Base-by-base conservation (phyloP, 2,329 filamentous ascomycete genomes). In the Ramularia collo-cygni region DNA sequence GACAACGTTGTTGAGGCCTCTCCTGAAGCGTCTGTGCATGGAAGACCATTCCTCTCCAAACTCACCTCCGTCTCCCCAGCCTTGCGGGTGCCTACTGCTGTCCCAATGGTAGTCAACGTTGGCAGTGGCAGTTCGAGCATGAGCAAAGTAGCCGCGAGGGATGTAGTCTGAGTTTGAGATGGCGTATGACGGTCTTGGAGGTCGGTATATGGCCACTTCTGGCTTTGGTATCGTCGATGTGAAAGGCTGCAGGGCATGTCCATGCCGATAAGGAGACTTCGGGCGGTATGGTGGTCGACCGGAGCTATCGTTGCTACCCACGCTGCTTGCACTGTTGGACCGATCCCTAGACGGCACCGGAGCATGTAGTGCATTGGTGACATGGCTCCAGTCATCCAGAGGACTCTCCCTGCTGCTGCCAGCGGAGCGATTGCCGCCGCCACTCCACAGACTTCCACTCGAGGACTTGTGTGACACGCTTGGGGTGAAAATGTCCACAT, bases 81-180 rank as follows among this genome's bases (percentile, higher is more conserved):
- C 72, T 30, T 86, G 73, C 0, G 85, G 79, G 2, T 75, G 68
- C 10, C 84, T 76, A 73, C 89, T 90, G 44, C 89, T 95, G 58
- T 98, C 89, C 90, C 92, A 98, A 54, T 90, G 84, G 56, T 86
- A 93, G 63, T 98, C 92, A n/a, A 95, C 74, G 36, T 84, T 75
- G 4, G 85, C 72, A 57, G 88, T 96, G 9, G 83, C 79, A 58
- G 96, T 87, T 46, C 88, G 78, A 7, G 90, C 90, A 64, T 98
- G 92, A 0, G 86, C 77, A 13, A 95, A 85, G 59, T 93, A 94
- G 2, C 90, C 92, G 2, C 79, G 70, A 0, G 92, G 92, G 42
- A 96, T 95, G 6, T 82, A 79, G 31, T 87, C 82, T 6, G 82
- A 81, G 6, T 76, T 73, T 0, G 85, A 90, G 8, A 95, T 75